phyloP scores from a whole-genome alignment of 169 alveolate genomes.

The Plasmodium coatneyi region DNA sequence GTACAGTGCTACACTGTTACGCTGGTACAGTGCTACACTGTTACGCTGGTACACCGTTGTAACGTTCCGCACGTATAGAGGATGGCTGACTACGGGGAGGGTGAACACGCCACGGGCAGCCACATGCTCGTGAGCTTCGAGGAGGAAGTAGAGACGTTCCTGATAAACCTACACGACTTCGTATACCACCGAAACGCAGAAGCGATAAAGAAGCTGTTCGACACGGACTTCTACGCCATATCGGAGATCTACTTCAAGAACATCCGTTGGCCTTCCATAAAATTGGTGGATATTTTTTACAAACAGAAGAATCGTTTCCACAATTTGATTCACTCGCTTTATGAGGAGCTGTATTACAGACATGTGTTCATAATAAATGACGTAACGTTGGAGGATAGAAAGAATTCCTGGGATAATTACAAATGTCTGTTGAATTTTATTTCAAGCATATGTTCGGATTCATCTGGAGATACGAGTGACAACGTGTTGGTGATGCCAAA shows the following conservation, averaged over 20 bases:
- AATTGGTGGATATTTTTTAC: conserved; percentile 85
- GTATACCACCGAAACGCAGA: conserved; percentile 86
- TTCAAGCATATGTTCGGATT: conserved; percentile 76
- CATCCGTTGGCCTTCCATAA: conserved; percentile 88
- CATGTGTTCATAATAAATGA: conserved; percentile 86
- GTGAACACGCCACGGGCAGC: neutral
- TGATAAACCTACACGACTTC: conserved; percentile 83
- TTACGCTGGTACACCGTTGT: no score
- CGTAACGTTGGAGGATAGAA: conserved; percentile 85
- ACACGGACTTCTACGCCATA: conserved; percentile 82
- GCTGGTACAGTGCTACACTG: neutral
- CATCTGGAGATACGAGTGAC: conserved; percentile 73
- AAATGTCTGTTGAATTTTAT: conserved; percentile 82
- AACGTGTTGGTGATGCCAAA: conserved; percentile 84
- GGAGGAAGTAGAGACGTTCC: conserved; percentile 87
- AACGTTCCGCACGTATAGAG: no score
- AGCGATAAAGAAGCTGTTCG: conserved; percentile 83
- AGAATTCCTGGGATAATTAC: conserved; percentile 88
- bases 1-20: neutral
- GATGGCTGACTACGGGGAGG: neutral
- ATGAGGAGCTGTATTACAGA: conserved; percentile 88
- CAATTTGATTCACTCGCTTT: conserved; percentile 86
- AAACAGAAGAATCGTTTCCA: conserved; percentile 85
- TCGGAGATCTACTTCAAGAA: conserved; percentile 84
- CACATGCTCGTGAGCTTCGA: conserved; percentile 80